phyloP scores from a whole-genome alignment of 2,329 filamentous ascomycete species.

The Apiospora pterosperma region DNA sequence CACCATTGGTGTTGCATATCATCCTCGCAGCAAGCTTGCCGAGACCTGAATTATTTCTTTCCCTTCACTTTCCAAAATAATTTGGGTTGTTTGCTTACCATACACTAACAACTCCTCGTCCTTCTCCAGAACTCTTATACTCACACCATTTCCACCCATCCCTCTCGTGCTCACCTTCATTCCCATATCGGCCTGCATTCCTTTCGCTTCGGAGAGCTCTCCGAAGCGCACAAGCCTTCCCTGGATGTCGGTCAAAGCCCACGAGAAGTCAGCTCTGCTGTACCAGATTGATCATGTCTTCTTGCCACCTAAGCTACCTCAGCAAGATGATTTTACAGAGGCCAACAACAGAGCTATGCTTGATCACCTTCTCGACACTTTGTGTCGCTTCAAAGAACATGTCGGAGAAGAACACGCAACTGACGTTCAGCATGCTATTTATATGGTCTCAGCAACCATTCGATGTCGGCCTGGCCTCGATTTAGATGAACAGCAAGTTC shows the following conservation, averaged over 20 bases:
- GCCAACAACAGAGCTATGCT: neutral
- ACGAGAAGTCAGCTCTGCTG: neutral
- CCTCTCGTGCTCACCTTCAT: no score
- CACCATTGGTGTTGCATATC: neutral
- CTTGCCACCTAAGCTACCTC: neutral
- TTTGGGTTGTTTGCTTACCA: neutral
- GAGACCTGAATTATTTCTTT: neutral
- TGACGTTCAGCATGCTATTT: neutral
- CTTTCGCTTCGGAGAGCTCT: neutral
- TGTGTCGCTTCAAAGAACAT: neutral
- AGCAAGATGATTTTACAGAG: neutral
- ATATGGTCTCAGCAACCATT: neutral
- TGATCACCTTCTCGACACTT: neutral
- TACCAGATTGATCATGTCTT: conserved; percentile 5
- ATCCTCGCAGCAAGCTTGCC: neutral
- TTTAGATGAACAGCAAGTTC: neutral
- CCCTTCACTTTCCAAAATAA: neutral
- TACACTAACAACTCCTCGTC: neutral
- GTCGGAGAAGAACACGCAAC: neutral
- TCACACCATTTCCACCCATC: neutral
- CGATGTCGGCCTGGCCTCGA: neutral
- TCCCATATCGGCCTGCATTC: neutral
- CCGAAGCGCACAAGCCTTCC: neutral
- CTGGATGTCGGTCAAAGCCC: neutral
- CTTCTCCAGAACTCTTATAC: neutral